phyloP scores from a whole-genome alignment of 306 rosid species.

The Ammopiptanthus mongolicus region DNA sequence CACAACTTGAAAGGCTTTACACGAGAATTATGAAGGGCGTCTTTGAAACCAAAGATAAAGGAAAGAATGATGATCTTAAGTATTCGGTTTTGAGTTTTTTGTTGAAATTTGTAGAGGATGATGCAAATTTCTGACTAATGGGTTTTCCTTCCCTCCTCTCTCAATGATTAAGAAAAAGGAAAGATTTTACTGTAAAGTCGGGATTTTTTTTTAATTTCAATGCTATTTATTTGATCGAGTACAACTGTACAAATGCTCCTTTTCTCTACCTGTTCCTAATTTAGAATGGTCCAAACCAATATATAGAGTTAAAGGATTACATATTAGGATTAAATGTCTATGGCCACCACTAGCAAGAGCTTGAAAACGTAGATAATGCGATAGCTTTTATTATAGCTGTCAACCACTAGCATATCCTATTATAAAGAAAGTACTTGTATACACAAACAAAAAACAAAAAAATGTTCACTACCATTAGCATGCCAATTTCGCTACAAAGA shows the following conservation, averaged over 20 bases:
- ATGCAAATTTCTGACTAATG: constrained; percentile 58
- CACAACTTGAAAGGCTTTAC: constrained; percentile 88
- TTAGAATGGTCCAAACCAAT: background rate
- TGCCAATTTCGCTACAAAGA: background rate
- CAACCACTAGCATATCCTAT: background rate
- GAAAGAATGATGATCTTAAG: constrained; percentile 43
- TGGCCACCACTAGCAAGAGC: background rate
- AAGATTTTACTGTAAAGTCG: constrained; percentile 54
- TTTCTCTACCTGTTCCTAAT: background rate
- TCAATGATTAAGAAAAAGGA: constrained; percentile 17
- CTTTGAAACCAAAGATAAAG: constrained; percentile 53
- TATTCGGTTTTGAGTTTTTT: constrained; percentile 60
- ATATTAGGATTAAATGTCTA: constrained; percentile 6
- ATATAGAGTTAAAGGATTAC: constrained; percentile 7
- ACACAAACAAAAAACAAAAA: too few species aligned
- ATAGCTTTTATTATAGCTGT: background rate
- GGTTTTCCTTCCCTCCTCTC: constrained; percentile 2
- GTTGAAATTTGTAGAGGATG: constrained; percentile 64
- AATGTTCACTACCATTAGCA: background rate
- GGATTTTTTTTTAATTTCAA: constrained; percentile 34
- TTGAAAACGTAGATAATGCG: background rate
- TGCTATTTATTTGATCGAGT: constrained; percentile 36
- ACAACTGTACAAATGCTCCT: constrained; percentile 22
- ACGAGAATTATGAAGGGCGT: constrained; percentile 80
- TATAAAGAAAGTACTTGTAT: background rate